These are phyloP conservation scores for Candida manassasensis DNA, from an alignment of 805 yeast genomes.

Conservation along the genomic window DNA sequence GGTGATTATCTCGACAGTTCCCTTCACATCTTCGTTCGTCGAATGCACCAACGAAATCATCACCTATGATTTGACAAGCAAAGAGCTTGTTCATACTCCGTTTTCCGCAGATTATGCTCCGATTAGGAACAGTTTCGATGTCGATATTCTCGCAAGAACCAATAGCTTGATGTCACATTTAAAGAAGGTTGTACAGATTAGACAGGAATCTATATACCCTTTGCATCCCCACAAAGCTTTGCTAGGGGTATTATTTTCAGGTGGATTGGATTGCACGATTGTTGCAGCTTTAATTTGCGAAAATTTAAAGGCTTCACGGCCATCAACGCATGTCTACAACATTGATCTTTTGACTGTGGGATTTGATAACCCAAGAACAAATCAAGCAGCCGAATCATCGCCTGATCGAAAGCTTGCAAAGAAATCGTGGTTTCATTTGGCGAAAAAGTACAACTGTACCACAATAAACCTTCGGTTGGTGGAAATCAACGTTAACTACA, in stretches of 20 bases:
- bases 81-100: constrained; percentile 4
- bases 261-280: constrained; percentile 91
- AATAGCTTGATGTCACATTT: neutral
- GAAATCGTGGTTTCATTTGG: constrained; percentile 54
- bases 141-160: neutral
- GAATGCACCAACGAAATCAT: constrained; percentile 59
- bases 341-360: constrained; percentile 90
- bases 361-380: constrained; percentile 82
- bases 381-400: constrained; percentile 53
- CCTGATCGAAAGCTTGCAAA: constrained; percentile 81
- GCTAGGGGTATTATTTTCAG: constrained; percentile 68
- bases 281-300: constrained; percentile 51
- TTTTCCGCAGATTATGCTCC: constrained; percentile 4
- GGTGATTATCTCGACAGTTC: constrained; percentile 37
- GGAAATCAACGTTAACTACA: constrained; percentile 71
- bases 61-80: constrained; percentile 27
- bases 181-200: constrained; percentile 14
- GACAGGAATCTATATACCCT: constrained; percentile 63
- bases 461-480: constrained; percentile 45
- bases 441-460: constrained; percentile 32
- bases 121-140: neutral
- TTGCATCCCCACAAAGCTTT: constrained; percentile 27
- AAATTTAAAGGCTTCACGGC: constrained; percentile 15
- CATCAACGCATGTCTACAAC: constrained; percentile 5
- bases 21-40: constrained; percentile 23